Evolutionary conservation across 208 protist species (phyloP), one percentile per base, ranked within the genome.

Genomic region (Leishmania arabica): DNA sequence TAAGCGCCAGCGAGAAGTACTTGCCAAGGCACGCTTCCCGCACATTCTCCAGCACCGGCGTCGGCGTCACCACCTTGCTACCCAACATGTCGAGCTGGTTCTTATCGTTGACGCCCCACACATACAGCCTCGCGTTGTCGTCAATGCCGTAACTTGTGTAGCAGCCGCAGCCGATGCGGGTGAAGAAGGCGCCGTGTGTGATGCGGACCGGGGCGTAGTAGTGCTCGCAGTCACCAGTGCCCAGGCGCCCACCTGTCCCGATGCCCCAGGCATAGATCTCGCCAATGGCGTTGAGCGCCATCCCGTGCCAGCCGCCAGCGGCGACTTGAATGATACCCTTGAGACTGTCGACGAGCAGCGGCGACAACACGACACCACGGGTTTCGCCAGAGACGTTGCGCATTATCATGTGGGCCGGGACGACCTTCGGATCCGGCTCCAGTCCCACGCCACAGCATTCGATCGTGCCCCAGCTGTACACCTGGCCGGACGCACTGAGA

Each of bases 401-500:
- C 86, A 92, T 93, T 66, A 95, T 85, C 79, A 97, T 78, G 69
- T 88, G 84, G 49, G 75, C 27, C 3, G 91, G 90, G 45, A 93
- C 83, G 19, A 86, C 53, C n/a, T 90, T 75, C 60, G 78, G 62
- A 34, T 80, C 62, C 24, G 91, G 92, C 68, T 93, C 79, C 45
- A 91, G 70, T n/a, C 92, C 93, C 34, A 93, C 71, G 19, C 93
- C 93, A 78, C 92, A 95, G 89, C 93, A 97, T 78, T 97, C 93
- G 71, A 95, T 89, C 40, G 66, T 85, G 68, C 94, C 94, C 94
- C 94, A 97, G 72, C 85, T 90, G 80, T 95, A 97, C 66, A 97
- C 92, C 34, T 94, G 84, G 13, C 92, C 92, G 8, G 80, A 88
- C 64, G 75, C 86, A 72, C 88, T 90, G 72, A 97, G 72, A 37